Percentiles rank a stretch among this genome's conserved stretches.
Conservation (phyloP, 306 rosid genomes). For the Albizia julibrissin region DNA sequence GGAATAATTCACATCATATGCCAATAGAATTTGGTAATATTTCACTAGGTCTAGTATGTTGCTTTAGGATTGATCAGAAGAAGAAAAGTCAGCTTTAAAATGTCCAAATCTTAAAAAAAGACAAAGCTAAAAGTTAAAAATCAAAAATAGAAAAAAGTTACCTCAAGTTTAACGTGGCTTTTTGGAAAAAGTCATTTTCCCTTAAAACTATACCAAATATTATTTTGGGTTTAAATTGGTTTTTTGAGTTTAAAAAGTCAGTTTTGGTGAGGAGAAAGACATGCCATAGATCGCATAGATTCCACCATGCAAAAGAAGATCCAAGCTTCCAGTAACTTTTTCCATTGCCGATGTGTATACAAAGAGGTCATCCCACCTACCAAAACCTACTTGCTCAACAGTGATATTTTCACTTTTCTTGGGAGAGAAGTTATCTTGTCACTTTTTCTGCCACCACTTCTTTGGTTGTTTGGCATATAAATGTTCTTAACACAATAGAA, state of each 20-base stretch:
- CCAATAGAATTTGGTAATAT: neutral
- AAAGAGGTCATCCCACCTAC: slow-evolving; percentile 60
- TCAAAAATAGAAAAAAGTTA: no score
- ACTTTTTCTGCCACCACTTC: neutral
- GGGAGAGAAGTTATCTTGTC: slow-evolving; percentile 21
- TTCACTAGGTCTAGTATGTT: neutral
- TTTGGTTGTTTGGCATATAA: slow-evolving; percentile 46
- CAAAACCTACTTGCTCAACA: slow-evolving; percentile 42
- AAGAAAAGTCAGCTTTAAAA: no score
- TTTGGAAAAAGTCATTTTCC: no score
- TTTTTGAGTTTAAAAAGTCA: no score
- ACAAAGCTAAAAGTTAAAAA: no score
- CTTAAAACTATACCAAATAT: no score
- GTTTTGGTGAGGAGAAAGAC: no score
- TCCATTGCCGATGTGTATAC: slow-evolving; percentile 57
- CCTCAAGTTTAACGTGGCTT: no score
- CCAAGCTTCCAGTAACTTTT: slow-evolving; percentile 71
- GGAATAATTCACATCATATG: slow-evolving; percentile 30
- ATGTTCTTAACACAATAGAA: slow-evolving; percentile 64
- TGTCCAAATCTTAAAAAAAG: no score
- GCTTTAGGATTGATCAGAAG: neutral
- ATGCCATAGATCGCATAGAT: slow-evolving; percentile 33
- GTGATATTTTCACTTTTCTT: slow-evolving; percentile 41
- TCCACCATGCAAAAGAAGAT: slow-evolving; percentile 80
- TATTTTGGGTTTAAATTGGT: no score